These are phyloP conservation scores for Bryoglossum gracile DNA, from an alignment of 495 filamentous ascomycete species.

Conservation along the genomic window DNA sequence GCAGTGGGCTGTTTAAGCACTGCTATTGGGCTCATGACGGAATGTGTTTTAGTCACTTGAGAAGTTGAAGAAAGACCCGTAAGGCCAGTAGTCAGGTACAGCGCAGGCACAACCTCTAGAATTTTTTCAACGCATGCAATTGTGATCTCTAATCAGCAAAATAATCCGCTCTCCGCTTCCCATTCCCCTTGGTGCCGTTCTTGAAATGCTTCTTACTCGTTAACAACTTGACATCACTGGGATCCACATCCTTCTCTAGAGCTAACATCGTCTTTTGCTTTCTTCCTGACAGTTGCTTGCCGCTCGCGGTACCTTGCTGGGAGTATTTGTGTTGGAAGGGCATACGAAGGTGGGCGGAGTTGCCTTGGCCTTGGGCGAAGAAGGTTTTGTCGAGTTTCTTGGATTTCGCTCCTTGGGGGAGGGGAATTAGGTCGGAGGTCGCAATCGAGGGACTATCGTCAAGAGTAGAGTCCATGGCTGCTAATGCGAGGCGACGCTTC, in stretches of 20 bases:
- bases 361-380: slow-evolving; percentile 60
- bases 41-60: no score
- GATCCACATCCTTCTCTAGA: slow-evolving; percentile 75
- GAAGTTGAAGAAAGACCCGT: no score
- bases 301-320: slow-evolving; percentile 60
- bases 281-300: slow-evolving; percentile 68
- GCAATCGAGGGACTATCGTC: slow-evolving; percentile 35
- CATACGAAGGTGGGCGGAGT: slow-evolving; percentile 59
- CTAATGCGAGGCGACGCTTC: slow-evolving; percentile 56
- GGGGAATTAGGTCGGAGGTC: slow-evolving; percentile 39
- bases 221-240: slow-evolving; percentile 63
- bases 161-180: slow-evolving; percentile 33
- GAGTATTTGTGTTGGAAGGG: slow-evolving; percentile 84
- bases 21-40: no score
- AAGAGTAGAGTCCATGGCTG: slow-evolving; percentile 37
- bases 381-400: slow-evolving; percentile 74
- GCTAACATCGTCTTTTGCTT: slow-evolving; percentile 83
- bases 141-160: slow-evolving; percentile 23
- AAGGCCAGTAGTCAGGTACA: no score
- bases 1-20: no score
- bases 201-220: slow-evolving; percentile 95
- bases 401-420: slow-evolving; percentile 55
- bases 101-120: no score
- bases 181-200: slow-evolving; percentile 56
- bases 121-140: no score